Percentiles rank a stretch among this genome's conserved stretches.
Conservation (phyloP, 2,329 filamentous ascomycete genomes). For the Paecilomyces sp. region DNA sequence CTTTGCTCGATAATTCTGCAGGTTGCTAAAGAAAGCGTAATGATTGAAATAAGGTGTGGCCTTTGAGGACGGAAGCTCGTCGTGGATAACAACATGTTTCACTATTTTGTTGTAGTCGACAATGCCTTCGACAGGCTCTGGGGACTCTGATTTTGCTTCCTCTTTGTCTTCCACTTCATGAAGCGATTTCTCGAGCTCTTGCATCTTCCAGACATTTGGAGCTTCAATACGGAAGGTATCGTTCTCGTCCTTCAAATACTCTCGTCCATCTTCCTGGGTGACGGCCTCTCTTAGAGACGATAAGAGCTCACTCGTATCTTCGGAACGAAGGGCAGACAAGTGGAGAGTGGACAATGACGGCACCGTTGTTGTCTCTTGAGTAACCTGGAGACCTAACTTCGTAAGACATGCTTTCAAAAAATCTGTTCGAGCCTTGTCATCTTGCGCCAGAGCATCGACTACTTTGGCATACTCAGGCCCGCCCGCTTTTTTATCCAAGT, state of each 20-base stretch:
- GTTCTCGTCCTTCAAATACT: slow-evolving; percentile 71
- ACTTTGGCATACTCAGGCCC: slow-evolving; percentile 64
- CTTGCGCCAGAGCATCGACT: slow-evolving; percentile 58
- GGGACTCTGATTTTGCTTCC: slow-evolving; percentile 21
- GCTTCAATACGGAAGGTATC: slow-evolving; percentile 77
- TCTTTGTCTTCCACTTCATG: slow-evolving; percentile 30
- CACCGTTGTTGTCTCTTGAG: slow-evolving; percentile 59
- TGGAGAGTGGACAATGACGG: slow-evolving; percentile 78
- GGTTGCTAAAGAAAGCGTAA: slow-evolving; percentile 64
- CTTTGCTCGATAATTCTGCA: slow-evolving; percentile 59
- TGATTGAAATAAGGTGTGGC: slow-evolving; percentile 85
- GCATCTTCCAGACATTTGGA: slow-evolving; percentile 54
- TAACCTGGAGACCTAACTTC: slow-evolving; percentile 77
- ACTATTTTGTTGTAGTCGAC: slow-evolving; percentile 66
- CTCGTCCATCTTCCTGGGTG: slow-evolving; percentile 56
- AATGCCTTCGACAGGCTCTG: slow-evolving; percentile 48
- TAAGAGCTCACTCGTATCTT: slow-evolving; percentile 61
- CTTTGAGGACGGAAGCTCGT: slow-evolving; percentile 61
- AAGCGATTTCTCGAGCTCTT: slow-evolving; percentile 49
- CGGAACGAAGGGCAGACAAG: slow-evolving; percentile 62
- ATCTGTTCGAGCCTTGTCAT: slow-evolving; percentile 61
- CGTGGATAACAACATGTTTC: slow-evolving; percentile 69
- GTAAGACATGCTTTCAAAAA: slow-evolving; percentile 74
- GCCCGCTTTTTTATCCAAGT: slow-evolving; percentile 61
- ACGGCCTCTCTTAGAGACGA: slow-evolving; percentile 60